Conservation (phyloP, 305 asterid species). For the Caryopteris hybrid region DNA sequence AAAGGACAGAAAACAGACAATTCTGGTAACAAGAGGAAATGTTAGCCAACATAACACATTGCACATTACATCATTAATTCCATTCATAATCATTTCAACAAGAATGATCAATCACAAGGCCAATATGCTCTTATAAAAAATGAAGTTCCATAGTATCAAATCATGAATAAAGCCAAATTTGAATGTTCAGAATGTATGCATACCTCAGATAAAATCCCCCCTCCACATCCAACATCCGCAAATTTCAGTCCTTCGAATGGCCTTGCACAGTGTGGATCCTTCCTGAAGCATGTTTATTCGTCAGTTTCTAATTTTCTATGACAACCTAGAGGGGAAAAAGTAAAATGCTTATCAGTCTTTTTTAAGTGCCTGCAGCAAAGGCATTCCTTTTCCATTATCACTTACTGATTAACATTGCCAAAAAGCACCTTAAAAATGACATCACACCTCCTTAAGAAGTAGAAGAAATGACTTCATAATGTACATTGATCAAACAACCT, state of each 20-base stretch:
- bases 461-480: neutral
- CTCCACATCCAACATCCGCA: conserved; percentile 94
- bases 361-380: conserved; percentile 3
- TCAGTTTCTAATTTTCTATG: conserved; percentile 13
- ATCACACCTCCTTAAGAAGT: neutral
- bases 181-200: conserved; percentile 12
- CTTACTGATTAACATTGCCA: neutral
- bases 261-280: conserved; percentile 60
- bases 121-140: neutral
- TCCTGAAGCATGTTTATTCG: conserved; percentile 42
- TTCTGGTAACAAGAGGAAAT: neutral
- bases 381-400: neutral
- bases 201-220: conserved; percentile 96
- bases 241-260: conserved; percentile 88
- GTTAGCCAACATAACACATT: neutral
- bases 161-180: conserved; percentile 14
- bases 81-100: neutral
- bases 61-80: neutral
- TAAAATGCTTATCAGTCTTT: neutral
- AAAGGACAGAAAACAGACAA: conserved; percentile 10
- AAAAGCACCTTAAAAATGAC: neutral
- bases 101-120: neutral
- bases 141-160: conserved; percentile 1
- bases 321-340: neutral
- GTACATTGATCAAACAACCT: neutral